Evolutionary conservation across 208 protist genomes (phyloP), one percentile per base, ranked within the genome.

Genomic region (Trypanosoma caninum): DNA sequence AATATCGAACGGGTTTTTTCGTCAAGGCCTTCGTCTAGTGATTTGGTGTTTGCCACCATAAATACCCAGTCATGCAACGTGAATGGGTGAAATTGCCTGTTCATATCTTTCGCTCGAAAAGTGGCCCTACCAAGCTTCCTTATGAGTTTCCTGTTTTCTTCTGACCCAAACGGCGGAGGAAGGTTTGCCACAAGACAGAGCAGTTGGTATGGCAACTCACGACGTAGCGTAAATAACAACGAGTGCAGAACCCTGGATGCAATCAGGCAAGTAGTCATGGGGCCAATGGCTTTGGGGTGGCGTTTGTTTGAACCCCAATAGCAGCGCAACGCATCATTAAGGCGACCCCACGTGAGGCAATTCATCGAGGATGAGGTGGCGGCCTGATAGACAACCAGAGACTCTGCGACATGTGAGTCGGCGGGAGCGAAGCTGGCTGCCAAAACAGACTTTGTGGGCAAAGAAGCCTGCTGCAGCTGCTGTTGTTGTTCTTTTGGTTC

Each of bases 311-410:
- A 40, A 22, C 65, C 27, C 73, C 76, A 78, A 63, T 78, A 91
- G 30, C 65, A 37, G 47, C 20, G 27, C 20, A 77, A 37, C 31
- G 75, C 67, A 11, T 56, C 37, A 20, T 47, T 34, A 42, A 89
- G 31, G 16, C 73, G 69, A 14, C 52, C 54, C 81, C 83, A 93
- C n/a, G 74, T 82, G 9, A 68, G 35, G 4, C 47, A 31, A 62
- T 93, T 90, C 48, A 64, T 53, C 8, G 69, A 71, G 42, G 58
- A 68, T 3, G 81, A 83, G 22, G 76, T 84, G 16, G 59, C 62
- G 28, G 72, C 80, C 25, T 93, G 87, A 68, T 84, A 90, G 40
- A 93, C 74, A 57, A 89, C 72, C 3, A 72, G 77, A n/a, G 80
- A 40, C 20, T 10, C 40, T 30, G 14, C 23, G n/a, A 41, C 46